Conservation (phyloP, 371 early-diverging fungal genomes). For the Circinella umbellata region DNA sequence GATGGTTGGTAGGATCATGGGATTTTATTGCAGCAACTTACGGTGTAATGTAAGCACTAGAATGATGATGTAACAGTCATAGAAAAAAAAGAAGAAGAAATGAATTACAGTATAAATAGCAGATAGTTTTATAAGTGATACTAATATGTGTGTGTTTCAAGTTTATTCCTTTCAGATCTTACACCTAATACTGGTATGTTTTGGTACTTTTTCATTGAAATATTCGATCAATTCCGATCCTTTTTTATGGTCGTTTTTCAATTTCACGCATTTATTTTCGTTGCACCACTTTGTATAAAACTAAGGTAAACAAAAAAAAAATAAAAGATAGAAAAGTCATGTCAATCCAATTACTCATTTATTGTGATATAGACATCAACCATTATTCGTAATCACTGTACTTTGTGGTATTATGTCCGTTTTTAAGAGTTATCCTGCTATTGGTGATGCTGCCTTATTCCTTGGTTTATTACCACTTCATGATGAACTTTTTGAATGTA, state of each 20-base stretch:
- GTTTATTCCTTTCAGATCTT: slow-evolving; percentile 74
- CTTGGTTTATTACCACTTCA: slow-evolving; percentile 80
- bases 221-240: slow-evolving; percentile 95
- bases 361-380: slow-evolving; percentile 60
- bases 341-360: background rate
- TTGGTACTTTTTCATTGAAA: slow-evolving; percentile 99
- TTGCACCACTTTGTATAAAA: slow-evolving; percentile 77
- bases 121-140: background rate
- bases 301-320: slow-evolving; percentile 56
- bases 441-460: slow-evolving; percentile 84
- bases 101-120: too few species aligned
- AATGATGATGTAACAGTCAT: background rate
- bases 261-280: slow-evolving; percentile 83
- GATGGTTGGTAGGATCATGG: slow-evolving; percentile 71
- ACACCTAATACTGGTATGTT: slow-evolving; percentile 95
- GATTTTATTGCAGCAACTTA: slow-evolving; percentile 72
- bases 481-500: slow-evolving; percentile 88
- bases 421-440: slow-evolving; percentile 92
- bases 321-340: background rate
- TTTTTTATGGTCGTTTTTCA: slow-evolving; percentile 95
- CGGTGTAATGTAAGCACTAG: slow-evolving; percentile 72
- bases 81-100: too few species aligned
- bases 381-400: slow-evolving; percentile 75
- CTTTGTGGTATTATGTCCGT: slow-evolving; percentile 77
- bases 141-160: slow-evolving; percentile 10